phyloP scores from a whole-genome alignment of 2,329 filamentous ascomycete genomes.

The Talaromyces amestolkiae region DNA sequence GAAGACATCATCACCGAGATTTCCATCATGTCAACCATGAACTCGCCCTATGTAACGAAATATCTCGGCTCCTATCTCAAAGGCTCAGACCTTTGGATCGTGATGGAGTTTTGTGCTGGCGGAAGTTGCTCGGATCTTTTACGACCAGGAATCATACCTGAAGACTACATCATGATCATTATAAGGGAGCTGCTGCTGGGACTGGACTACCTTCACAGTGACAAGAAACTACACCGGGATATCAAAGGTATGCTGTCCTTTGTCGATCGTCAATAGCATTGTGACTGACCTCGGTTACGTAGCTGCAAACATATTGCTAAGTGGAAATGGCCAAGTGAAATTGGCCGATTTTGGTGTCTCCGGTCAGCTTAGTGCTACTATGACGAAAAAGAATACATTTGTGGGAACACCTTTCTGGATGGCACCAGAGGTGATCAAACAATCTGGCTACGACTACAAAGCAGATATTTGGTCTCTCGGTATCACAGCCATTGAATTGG shows the following conservation, averaged over 20 bases:
- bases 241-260: slow-evolving; percentile 70
- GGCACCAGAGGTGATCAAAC: slow-evolving; percentile 98
- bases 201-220: slow-evolving; percentile 86
- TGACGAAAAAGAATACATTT: slow-evolving; percentile 99
- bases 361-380: slow-evolving; percentile 91
- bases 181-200: slow-evolving; percentile 84
- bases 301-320: slow-evolving; percentile 91
- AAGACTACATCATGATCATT: slow-evolving; percentile 97
- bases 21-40: slow-evolving; percentile 90
- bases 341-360: slow-evolving; percentile 96
- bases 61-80: slow-evolving; percentile 97
- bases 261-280: background rate
- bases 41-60: slow-evolving; percentile 94
- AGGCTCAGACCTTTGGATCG: slow-evolving; percentile 95
- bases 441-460: slow-evolving; percentile 96
- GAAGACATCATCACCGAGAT: slow-evolving; percentile 99
- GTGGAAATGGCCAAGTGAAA: slow-evolving; percentile 91
- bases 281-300: background rate
- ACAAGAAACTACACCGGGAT: slow-evolving; percentile 94
- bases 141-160: slow-evolving; percentile 85
- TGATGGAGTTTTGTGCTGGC: slow-evolving; percentile 98
- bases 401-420: slow-evolving; percentile 99
- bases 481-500: slow-evolving; percentile 88
- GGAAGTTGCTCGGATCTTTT: slow-evolving; percentile 94
- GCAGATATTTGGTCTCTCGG: slow-evolving; percentile 97